Percentiles rank a stretch among this genome's conserved stretches.
These are phyloP conservation scores for Diospyros lotus DNA, from an alignment of 148 eudicot species.

Conservation along the genomic window DNA sequence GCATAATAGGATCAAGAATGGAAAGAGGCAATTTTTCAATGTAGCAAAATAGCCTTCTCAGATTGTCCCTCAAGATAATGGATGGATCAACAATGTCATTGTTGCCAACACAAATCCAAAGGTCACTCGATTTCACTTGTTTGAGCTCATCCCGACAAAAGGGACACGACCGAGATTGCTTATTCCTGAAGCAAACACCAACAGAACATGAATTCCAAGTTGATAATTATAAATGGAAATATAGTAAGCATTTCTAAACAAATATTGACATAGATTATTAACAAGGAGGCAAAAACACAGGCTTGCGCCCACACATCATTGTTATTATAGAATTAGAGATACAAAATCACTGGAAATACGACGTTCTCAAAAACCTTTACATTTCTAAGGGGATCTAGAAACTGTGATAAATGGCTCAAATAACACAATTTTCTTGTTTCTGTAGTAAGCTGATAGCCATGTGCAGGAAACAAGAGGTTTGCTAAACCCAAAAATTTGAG, in stretches of 20 bases:
- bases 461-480: too few species aligned
- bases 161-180: slow-evolving; percentile 39
- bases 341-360: too few species aligned
- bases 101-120: slow-evolving; percentile 29
- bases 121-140: slow-evolving; percentile 34
- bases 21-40: slow-evolving; percentile 37
- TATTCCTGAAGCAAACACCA: slow-evolving; percentile 21
- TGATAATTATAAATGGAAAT: neutral
- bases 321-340: too few species aligned
- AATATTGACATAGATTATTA: too few species aligned
- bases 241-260: too few species aligned
- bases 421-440: too few species aligned
- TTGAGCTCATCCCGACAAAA: slow-evolving; percentile 38
- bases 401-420: too few species aligned
- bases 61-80: slow-evolving; percentile 20
- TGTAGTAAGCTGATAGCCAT: too few species aligned
- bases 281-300: too few species aligned
- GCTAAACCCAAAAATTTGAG: too few species aligned
- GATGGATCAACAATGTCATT: slow-evolving; percentile 26
- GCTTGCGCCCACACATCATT: too few species aligned
- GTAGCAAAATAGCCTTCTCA: slow-evolving; percentile 29
- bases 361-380: too few species aligned
- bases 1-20: slow-evolving; percentile 17
- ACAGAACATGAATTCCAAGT: slow-evolving; percentile 3
- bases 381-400: neutral